phyloP scores from a whole-genome alignment of 495 filamentous ascomycete species.

The Aspergillus avenaceus region DNA sequence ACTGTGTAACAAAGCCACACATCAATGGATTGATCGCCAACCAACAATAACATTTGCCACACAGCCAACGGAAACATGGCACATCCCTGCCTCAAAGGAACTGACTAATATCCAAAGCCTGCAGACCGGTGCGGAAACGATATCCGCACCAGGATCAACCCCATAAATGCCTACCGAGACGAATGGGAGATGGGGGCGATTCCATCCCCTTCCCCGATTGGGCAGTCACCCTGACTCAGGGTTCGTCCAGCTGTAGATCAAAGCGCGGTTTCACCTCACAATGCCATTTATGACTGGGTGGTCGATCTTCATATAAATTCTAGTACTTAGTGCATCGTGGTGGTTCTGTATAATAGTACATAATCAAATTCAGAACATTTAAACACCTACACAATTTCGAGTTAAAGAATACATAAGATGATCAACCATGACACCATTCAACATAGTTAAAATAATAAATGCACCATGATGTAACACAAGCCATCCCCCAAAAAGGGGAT shows the following conservation, averaged over 20 bases:
- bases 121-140: neutral
- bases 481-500: too few relatives aligned
- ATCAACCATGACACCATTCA: neutral
- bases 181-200: neutral
- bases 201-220: neutral
- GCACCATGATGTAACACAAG: neutral
- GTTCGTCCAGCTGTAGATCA: neutral
- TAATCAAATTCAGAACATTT: neutral
- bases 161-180: neutral
- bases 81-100: neutral
- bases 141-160: neutral
- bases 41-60: neutral
- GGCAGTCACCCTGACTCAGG: neutral
- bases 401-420: neutral
- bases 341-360: neutral
- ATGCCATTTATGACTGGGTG: neutral
- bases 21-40: neutral
- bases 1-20: neutral
- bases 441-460: neutral
- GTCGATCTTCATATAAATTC: neutral
- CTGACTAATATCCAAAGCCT: neutral
- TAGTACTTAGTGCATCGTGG: neutral
- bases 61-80: neutral
- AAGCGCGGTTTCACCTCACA: slow-evolving; percentile 1
- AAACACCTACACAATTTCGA: neutral